Base-by-base conservation (phyloP, 1,284 basidiomycete species). In the Exobasidium cylindrosporum region DNA sequence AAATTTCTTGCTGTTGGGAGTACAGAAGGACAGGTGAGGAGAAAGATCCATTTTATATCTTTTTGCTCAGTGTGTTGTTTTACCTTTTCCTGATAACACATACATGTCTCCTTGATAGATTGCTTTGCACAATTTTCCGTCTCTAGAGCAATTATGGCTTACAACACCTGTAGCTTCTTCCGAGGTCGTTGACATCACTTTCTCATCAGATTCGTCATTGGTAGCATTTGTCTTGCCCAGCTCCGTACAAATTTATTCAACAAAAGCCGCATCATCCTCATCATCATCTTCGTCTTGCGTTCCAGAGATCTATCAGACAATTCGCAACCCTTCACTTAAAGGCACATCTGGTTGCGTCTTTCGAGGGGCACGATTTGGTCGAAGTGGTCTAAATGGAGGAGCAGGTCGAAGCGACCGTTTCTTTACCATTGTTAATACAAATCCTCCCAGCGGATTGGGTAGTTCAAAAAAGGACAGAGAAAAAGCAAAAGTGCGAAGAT, bases 121-220 rank as follows among this genome's bases (percentile, higher is more conserved):
- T 24, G 66, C 70, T 21, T 64, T 79, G 23, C 76, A 75, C 57
- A 61, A 67, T 53, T 76, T 66, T 31, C 77, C 77, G 0, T 62
- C 69, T 3, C 63, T 77, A 14, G 60, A 67, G 17, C 61, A 62
- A 6, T 58, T 73, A 24, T 76, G 73, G 68, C 43, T 57, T 11
- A 60, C 57, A 10, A 60, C 69, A 5, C 21, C 47, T 40, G 40
- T 2, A 60, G 64, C 40, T 13, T 40, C 45, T 23, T 7, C 45
- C 1, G 77, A 77, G 45, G 63, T 78, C 47, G 74, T 75, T 57
- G 75, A 74, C 55, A 68, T 67, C 35, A 76, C 77, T 65, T 78
- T 78, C 53, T 72, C 68, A 1, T 65, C 71, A 14, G 73, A 75
- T 61, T 68, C 69, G 26, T 65, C 65, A 3, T 74, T 73, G 55